Evolutionary conservation across 371 early-diverging fungal genomes (phyloP).

Genomic region (Neoconidiobolus thromboides): DNA sequence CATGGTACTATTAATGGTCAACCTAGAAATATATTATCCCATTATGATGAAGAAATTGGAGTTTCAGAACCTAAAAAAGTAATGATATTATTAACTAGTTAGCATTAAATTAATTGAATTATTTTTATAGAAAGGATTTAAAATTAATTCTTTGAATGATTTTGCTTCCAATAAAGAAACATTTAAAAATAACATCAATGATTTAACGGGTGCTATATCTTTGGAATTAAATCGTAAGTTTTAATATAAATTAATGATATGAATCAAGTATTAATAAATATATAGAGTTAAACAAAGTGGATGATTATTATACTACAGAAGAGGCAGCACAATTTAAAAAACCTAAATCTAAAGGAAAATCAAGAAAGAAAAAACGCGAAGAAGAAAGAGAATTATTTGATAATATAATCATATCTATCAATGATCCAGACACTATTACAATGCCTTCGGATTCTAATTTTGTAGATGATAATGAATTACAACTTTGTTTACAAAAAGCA

Average conservation of each 20-base stretch:
- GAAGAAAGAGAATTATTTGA: constrained; percentile 6
- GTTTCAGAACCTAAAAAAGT: constrained; percentile 13
- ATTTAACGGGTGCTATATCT: constrained; percentile 8
- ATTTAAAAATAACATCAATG: constrained; percentile 7
- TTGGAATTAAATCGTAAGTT: neutral
- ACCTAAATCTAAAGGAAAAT: constrained; percentile 38
- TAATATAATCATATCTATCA: constrained; percentile 3
- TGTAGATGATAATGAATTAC: constrained; percentile 90
- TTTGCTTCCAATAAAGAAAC: neutral
- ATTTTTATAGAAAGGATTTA: constrained; percentile 7
- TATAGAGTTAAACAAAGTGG: constrained; percentile 12
- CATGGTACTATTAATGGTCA: constrained; percentile 12
- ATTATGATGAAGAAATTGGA: constrained; percentile 60
- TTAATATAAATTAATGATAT: neutral
- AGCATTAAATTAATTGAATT: neutral
- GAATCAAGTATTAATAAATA: neutral
- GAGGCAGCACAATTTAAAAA: constrained; percentile 74
- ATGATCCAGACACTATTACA: neutral
- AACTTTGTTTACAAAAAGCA: constrained; percentile 53
- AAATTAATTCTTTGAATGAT: neutral
- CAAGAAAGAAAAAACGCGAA: constrained; percentile 15
- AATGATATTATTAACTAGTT: constrained; percentile 13
- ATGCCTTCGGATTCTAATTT: constrained; percentile 31
- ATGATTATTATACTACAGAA: constrained; percentile 65
- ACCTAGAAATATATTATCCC: constrained; percentile 43